Evolutionary conservation across 805 yeast genomes (phyloP).

Genomic region (Gaillardinia entomophila): DNA sequence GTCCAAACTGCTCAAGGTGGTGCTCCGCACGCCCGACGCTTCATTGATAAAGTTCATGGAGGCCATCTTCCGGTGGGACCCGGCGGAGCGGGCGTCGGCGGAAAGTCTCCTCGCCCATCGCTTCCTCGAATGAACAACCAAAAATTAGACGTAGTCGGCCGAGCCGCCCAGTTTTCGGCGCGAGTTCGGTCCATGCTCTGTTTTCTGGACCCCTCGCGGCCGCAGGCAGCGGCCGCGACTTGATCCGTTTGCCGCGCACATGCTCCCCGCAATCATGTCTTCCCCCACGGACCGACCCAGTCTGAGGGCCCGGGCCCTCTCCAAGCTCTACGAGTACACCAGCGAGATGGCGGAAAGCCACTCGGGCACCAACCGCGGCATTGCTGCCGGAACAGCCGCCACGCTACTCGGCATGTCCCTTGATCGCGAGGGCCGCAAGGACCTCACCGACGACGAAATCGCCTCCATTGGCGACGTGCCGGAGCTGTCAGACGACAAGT

Average conservation of each 20-base stretch:
- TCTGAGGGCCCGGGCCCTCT: slow-evolving; percentile 9
- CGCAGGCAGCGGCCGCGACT: too few relatives aligned
- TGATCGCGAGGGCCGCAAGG: slow-evolving; percentile 10
- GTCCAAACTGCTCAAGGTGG: slow-evolving; percentile 25
- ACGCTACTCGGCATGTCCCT: slow-evolving; percentile 26
- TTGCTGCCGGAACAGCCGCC: slow-evolving; percentile 35
- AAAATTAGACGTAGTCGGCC: too few relatives aligned
- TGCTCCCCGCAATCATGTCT: too few relatives aligned
- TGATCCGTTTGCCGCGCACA: too few relatives aligned
- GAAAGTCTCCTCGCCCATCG: slow-evolving; percentile 1
- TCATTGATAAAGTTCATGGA: slow-evolving; percentile 17
- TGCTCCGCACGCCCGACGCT: slow-evolving; percentile 13
- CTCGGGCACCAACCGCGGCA: slow-evolving; percentile 21
- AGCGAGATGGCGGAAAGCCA: slow-evolving; percentile 18
- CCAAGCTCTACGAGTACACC: slow-evolving; percentile 18
- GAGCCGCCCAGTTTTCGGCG: too few relatives aligned
- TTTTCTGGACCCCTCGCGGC: too few relatives aligned
- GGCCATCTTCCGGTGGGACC: slow-evolving; percentile 32
- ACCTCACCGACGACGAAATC: slow-evolving; percentile 21
- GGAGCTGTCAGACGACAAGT: slow-evolving; percentile 20
- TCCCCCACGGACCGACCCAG: too few relatives aligned
- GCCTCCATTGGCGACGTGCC: slow-evolving; percentile 22
- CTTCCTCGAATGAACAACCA: too few relatives aligned
- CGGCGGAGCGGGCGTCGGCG: slow-evolving; percentile 9
- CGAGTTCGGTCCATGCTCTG: too few relatives aligned